phyloP scores from a whole-genome alignment of 1,139 yeast species.

The Kodamaea derodonti region DNA sequence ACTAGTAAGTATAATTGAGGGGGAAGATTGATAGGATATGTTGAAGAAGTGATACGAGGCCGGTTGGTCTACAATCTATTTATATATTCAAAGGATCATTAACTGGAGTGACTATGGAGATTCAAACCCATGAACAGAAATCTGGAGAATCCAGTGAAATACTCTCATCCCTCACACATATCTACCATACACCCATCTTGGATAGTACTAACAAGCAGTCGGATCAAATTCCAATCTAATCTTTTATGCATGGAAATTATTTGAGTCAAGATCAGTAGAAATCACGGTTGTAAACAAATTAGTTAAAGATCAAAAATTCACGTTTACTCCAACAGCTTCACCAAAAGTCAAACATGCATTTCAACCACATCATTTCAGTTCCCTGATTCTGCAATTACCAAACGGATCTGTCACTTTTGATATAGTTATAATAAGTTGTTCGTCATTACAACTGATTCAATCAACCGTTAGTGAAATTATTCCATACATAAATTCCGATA shows the following conservation, averaged over 20 bases:
- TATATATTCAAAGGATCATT: no score
- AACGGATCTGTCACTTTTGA: conserved; percentile 23
- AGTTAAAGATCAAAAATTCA: conserved; percentile 2
- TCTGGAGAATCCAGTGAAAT: no score
- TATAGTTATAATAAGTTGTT: conserved; percentile 32
- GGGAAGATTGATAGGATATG: no score
- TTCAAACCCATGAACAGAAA: no score
- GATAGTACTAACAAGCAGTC: conserved; percentile 20
- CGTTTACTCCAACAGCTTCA: conserved; percentile 4
- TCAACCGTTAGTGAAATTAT: conserved; percentile 22
- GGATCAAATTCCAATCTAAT: conserved; percentile 49
- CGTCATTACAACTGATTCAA: conserved; percentile 44
- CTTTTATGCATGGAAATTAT: conserved; percentile 49
- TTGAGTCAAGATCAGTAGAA: conserved; percentile 33
- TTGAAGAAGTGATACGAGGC: no score
- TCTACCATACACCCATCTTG: no score
- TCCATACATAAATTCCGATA: conserved; percentile 27
- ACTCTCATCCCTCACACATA: no score
- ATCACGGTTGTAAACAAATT: conserved; percentile 29
- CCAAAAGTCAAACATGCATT: conserved; percentile 12
- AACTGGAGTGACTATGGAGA: no score
- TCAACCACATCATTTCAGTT: conserved; percentile 21
- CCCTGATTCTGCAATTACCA: conserved; percentile 17
- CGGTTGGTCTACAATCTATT: no score
- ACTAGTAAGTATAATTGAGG: conserved; percentile 20